These are phyloP conservation scores for Penicillium steckii DNA, from an alignment of 495 filamentous ascomycete species.

Conservation along the genomic window DNA sequence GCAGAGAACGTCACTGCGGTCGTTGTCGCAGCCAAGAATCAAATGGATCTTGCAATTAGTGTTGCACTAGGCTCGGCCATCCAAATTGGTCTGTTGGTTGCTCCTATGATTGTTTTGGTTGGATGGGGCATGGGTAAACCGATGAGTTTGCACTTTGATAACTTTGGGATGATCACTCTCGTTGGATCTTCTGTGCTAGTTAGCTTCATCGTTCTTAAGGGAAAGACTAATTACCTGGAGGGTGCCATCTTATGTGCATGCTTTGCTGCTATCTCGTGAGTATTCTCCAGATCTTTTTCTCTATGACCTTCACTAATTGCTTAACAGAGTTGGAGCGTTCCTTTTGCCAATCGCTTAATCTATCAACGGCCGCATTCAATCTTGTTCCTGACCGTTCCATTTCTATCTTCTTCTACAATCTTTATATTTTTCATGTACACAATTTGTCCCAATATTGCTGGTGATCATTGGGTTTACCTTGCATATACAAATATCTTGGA, in stretches of 20 bases:
- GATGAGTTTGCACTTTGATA: conserved; percentile 76
- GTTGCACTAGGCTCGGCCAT: conserved; percentile 24
- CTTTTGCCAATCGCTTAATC: conserved; percentile 8
- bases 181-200: conserved; percentile 73
- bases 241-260: conserved; percentile 65
- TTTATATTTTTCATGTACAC: neutral
- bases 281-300: neutral
- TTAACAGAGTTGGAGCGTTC: conserved; percentile 10
- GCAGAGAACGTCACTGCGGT: conserved; percentile 25
- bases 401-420: neutral
- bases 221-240: conserved; percentile 75
- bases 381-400: neutral
- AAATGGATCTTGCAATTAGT: conserved; percentile 23
- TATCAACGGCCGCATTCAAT: neutral
- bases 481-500: neutral
- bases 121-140: conserved; percentile 39
- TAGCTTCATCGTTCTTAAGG: conserved; percentile 76
- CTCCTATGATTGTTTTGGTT: conserved; percentile 30
- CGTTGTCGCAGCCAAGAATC: conserved; percentile 20
- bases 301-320: neutral
- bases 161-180: conserved; percentile 75
- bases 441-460: neutral
- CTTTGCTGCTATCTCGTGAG: conserved; percentile 19
- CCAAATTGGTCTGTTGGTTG: conserved; percentile 35
- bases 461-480: neutral